These are phyloP conservation scores for Aspergillus costaricaensis DNA, from an alignment of 2,329 filamentous ascomycete genomes.

Conservation along the genomic window DNA sequence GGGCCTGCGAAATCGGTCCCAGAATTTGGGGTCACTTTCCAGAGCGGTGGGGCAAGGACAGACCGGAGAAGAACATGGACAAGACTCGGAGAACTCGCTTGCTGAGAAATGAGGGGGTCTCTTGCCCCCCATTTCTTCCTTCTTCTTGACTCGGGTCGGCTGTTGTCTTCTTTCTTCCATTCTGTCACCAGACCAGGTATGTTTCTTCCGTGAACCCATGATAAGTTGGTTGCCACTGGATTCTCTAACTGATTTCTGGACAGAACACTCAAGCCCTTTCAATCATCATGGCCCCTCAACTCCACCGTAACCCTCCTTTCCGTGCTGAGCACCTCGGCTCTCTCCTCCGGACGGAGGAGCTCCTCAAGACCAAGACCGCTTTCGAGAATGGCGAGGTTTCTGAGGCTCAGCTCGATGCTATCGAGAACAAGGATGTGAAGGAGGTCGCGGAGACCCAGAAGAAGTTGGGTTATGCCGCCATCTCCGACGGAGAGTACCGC, in stretches of 20 bases:
- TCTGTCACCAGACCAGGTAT: neutral
- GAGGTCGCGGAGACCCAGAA: conserved; percentile 67
- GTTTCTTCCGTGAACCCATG: neutral
- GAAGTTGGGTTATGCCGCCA: conserved; percentile 61
- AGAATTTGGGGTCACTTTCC: neutral
- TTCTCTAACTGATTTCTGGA: neutral
- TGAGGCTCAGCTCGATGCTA: conserved; percentile 57
- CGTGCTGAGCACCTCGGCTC: conserved; percentile 74
- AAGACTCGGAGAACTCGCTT: neutral
- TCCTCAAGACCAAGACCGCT: conserved; percentile 61
- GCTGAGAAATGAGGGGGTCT: neutral
- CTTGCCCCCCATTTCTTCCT: neutral
- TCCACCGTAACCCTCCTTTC: conserved; percentile 59
- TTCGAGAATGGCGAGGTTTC: conserved; percentile 58
- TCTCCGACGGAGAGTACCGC: conserved; percentile 70
- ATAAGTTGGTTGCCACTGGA: neutral
- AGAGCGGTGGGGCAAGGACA: neutral
- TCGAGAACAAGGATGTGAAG: conserved; percentile 67
- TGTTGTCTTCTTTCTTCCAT: neutral
- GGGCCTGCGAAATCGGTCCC: conserved; percentile 1
- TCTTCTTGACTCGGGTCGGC: neutral
- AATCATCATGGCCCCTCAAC: conserved; percentile 33
- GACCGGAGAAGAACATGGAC: neutral
- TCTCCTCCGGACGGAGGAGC: conserved; percentile 64
- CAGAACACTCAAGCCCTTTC: neutral